Evolutionary conservation across 2,329 filamentous ascomycete genomes (phyloP).

Genomic region (Fusarium veterinarium): DNA sequence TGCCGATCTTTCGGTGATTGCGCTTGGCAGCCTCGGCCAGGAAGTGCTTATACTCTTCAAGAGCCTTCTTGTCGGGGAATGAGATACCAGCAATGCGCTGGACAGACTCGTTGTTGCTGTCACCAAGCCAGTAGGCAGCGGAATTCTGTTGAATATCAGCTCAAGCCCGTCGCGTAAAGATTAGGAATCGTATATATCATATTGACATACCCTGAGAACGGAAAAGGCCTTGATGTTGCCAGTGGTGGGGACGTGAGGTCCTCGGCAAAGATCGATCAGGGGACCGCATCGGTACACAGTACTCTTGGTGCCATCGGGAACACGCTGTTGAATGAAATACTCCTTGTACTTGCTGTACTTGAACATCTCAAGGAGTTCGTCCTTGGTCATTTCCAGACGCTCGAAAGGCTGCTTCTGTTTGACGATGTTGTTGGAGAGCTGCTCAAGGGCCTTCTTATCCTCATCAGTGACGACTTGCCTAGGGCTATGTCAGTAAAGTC

Average conservation of each 20-base stretch:
- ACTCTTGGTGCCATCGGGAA: constrained; percentile 87
- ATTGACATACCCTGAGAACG: constrained; percentile 76
- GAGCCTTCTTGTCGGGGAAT: constrained; percentile 93
- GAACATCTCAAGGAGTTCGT: constrained; percentile 93
- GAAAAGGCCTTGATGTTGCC: constrained; percentile 94
- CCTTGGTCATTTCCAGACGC: constrained; percentile 87
- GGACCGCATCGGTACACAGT: constrained; percentile 96
- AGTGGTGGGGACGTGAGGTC: constrained; percentile 92
- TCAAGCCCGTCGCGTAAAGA: background rate
- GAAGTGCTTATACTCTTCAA: constrained; percentile 93
- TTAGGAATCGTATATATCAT: background rate
- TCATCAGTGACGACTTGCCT: constrained; percentile 77
- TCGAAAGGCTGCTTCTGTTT: constrained; percentile 98
- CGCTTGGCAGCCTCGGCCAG: constrained; percentile 98
- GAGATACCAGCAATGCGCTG: constrained; percentile 97
- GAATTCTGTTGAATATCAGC: constrained; percentile 67
- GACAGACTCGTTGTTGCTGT: constrained; percentile 92
- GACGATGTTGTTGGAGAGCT: constrained; percentile 82
- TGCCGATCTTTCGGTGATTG: constrained; percentile 92
- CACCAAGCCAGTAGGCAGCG: constrained; percentile 90
- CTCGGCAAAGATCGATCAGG: constrained; percentile 93
- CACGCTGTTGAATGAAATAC: constrained; percentile 81
- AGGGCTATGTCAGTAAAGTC: constrained; percentile 55
- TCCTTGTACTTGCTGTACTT: constrained; percentile 98
- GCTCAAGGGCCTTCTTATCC: constrained; percentile 89